Evolutionary conservation across 78 protist species (phyloP), one percentile per base, ranked within the genome.

Genomic region (Planoprotostelium fungivorum): DNA sequence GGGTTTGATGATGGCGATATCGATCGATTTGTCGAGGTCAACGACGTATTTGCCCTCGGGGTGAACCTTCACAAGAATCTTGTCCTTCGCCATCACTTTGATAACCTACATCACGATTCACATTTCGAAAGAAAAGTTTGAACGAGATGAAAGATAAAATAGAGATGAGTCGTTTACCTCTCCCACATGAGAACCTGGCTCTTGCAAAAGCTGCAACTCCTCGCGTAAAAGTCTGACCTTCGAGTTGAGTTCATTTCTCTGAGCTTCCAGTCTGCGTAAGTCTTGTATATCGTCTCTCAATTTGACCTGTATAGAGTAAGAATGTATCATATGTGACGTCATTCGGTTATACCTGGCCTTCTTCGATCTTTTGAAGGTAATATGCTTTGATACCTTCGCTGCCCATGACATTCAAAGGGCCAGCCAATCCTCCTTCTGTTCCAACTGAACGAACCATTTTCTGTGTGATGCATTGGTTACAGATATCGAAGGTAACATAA

Each of bases 41-140:
- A 98, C 99, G 25, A 99, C 98, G 87, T 97, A 97, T 85, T 99
- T 99, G 35, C 99, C 99, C 63, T 99, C 99, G 29, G 99, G 97
- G n/a, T 98, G 94, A 37, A 97, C 97, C 96, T 98, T 98, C 28
- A 98, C 98, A 34, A 98, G 90, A 0, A 97, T 99, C 87, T 96
- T 96, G 37, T 91, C 90, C 88, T 95, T 97, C 34, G 99, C 99
- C 99, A 99, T 98, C 29, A 95, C 91, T 86, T 98, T 98, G 51
- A 98, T 97, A 1, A 99, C 99, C 73, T 51, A 16, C 73, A 51
- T 51, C 5, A 51, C 16, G 73, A 51, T 51, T n/a, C n/a, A n/a
- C n/a, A n/a, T n/a, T n/a, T n/a, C n/a, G n/a, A n/a, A n/a, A n/a
- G n/a, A n/a, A n/a, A 16, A 51, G 73, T 25, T 51, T 16, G 16